phyloP scores from a whole-genome alignment of 108 stramenopile genomes.

The Cyclotella sp. region DNA sequence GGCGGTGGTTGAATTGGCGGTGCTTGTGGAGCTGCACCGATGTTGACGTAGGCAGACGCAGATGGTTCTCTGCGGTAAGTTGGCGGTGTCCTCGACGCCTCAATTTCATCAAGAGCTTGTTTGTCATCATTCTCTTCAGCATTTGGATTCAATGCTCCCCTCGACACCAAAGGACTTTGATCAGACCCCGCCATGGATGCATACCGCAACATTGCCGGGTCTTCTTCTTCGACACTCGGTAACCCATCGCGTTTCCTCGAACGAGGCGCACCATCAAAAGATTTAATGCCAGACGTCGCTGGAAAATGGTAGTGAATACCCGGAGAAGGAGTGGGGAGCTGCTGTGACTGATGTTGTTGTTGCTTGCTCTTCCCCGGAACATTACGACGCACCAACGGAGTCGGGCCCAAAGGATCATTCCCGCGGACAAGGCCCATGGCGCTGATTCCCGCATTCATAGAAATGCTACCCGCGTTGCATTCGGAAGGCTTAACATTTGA shows the following conservation, averaged over 20 bases:
- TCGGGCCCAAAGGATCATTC: slow-evolving; percentile 43
- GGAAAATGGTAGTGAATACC: slow-evolving; percentile 37
- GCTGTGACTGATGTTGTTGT: slow-evolving; percentile 15
- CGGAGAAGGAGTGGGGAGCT: slow-evolving; percentile 31
- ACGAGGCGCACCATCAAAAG: slow-evolving; percentile 10
- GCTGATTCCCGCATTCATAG: slow-evolving; percentile 16
- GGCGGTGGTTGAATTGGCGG: neutral
- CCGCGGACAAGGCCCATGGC: slow-evolving; percentile 44
- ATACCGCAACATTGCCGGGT: slow-evolving; percentile 44
- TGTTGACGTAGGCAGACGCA: slow-evolving; percentile 3
- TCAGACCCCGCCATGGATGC: slow-evolving; percentile 37
- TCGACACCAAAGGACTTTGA: slow-evolving; percentile 33
- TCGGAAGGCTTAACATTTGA: neutral
- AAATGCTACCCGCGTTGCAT: neutral
- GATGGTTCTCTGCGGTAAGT: neutral
- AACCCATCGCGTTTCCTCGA: slow-evolving; percentile 10
- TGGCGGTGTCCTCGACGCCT: slow-evolving; percentile 5
- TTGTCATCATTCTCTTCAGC: neutral
- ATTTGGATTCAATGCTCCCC: neutral
- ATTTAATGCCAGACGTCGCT: neutral
- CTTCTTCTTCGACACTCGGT: slow-evolving; percentile 29
- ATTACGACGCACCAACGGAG: slow-evolving; percentile 36
- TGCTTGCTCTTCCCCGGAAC: slow-evolving; percentile 11
- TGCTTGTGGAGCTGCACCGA: neutral
- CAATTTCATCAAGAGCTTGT: neutral